Percentiles rank a stretch among this genome's conserved stretches.
Evolutionary conservation across 169 alveolate species (phyloP).

Genomic region (Besnoitia besnoiti): DNA sequence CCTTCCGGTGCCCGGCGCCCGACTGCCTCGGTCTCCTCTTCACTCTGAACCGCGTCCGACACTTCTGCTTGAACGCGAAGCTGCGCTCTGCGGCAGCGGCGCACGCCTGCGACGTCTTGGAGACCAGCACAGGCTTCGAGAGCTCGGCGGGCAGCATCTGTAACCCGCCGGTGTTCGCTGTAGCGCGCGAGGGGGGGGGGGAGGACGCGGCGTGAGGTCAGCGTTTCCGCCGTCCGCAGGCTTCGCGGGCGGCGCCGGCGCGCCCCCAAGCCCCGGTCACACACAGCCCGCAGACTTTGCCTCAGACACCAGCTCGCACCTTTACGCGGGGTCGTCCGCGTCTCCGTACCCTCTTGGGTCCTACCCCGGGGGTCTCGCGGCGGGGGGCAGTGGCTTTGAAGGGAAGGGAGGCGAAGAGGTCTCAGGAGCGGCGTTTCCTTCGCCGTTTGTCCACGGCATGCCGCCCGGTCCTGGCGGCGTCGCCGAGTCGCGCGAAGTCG

Average conservation of each 20-base stretch:
- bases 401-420: neutral
- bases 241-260: neutral
- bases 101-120: neutral
- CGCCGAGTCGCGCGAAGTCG: neutral
- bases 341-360: neutral
- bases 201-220: neutral
- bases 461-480: neutral
- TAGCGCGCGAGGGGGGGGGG: too few species aligned
- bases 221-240: neutral
- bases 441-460: neutral
- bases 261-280: neutral
- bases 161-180: neutral
- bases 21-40: constrained; percentile 22
- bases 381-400: neutral
- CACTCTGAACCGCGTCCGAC: constrained; percentile 35
- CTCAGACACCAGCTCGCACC: too few species aligned
- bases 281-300: neutral
- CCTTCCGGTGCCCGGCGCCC: constrained; percentile 36
- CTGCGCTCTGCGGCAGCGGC: neutral
- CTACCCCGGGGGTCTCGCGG: neutral
- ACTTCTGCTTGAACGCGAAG: constrained; percentile 20
- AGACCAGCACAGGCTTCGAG: neutral
- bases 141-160: neutral
- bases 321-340: neutral
- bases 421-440: neutral